A percentile compares a stretch with the other conserved stretches of the same genome.
These are phyloP conservation scores for Trypanosoma brucei DNA, from an alignment of 208 protist species.

Conservation along the genomic window DNA sequence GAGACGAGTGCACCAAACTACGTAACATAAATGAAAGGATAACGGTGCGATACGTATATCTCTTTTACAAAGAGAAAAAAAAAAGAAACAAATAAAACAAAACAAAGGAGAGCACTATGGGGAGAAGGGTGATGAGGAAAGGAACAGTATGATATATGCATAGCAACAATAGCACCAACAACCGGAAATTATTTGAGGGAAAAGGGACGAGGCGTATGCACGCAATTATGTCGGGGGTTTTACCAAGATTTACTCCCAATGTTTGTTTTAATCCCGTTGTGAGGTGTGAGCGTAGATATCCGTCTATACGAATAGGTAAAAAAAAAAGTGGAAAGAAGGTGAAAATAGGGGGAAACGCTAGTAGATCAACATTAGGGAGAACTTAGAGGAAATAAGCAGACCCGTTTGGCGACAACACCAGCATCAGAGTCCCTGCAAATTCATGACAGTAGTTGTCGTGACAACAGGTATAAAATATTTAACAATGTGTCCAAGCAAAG, in stretches of 20 bases:
- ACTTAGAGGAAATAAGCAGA: no score
- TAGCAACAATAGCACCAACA: not conserved
- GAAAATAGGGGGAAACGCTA: constrained; percentile 3
- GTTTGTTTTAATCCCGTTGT: no score
- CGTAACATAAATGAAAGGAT: not conserved
- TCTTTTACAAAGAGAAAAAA: not conserved
- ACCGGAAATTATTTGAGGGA: not conserved
- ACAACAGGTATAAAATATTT: no score
- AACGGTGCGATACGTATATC: not conserved
- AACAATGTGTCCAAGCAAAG: no score
- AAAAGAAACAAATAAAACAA: not conserved
- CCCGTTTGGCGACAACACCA: no score
- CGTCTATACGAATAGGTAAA: not conserved
- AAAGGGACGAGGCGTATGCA: no score
- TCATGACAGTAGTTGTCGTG: no score
- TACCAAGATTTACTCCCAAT: no score
- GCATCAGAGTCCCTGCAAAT: no score
- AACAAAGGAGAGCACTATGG: not conserved
- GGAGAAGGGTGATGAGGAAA: not conserved
- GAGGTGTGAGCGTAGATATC: not conserved
- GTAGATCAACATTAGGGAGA: no score
- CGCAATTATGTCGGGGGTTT: no score
- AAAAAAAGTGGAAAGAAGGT: constrained; percentile 1
- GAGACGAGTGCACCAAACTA: no score
- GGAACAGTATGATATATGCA: not conserved